phyloP scores from a whole-genome alignment of 2,329 filamentous ascomycete genomes.

The Daldinia sp. region DNA sequence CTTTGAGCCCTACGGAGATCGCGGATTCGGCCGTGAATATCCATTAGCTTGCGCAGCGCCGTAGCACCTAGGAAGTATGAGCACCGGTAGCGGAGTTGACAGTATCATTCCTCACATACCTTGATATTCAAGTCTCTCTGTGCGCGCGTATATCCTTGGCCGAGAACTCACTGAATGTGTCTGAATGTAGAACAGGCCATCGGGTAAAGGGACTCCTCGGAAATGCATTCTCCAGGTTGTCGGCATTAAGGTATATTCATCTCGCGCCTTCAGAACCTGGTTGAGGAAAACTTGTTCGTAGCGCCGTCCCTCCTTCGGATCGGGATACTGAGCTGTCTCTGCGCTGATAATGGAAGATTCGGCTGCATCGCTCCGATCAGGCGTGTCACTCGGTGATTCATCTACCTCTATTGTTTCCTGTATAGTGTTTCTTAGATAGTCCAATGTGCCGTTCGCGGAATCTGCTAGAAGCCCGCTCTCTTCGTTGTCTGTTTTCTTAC shows the following conservation, averaged over 20 bases:
- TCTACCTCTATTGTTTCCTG: not conserved
- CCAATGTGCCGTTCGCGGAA: not conserved
- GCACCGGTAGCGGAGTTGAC: not conserved
- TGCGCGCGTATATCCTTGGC: slow-evolving; percentile 45
- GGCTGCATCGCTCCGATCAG: not conserved
- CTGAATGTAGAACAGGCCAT: slow-evolving; percentile 44
- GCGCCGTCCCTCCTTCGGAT: slow-evolving; percentile 39
- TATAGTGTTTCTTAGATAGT: not conserved
- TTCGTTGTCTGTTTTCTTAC: not conserved
- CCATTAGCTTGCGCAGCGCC: slow-evolving; percentile 41
- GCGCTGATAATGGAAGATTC: not conserved
- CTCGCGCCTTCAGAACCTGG: slow-evolving; percentile 42
- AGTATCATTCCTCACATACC: slow-evolving; percentile 36
- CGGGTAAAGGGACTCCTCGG: slow-evolving; percentile 44
- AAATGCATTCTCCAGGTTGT: slow-evolving; percentile 46
- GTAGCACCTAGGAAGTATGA: slow-evolving; percentile 37
- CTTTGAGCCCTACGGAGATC: slow-evolving; percentile 39
- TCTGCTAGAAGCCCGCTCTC: not conserved
- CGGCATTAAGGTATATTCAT: slow-evolving; percentile 45
- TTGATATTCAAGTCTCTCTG: slow-evolving; percentile 41
- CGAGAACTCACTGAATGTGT: slow-evolving; percentile 37
- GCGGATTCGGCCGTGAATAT: slow-evolving; percentile 39
- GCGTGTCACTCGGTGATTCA: not conserved
- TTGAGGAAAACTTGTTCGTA: slow-evolving; percentile 44
- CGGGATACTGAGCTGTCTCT: slow-evolving; percentile 20